Base-by-base conservation (phyloP, 352 stramenopile genomes). In the Phytophthora sansomeana region DNA sequence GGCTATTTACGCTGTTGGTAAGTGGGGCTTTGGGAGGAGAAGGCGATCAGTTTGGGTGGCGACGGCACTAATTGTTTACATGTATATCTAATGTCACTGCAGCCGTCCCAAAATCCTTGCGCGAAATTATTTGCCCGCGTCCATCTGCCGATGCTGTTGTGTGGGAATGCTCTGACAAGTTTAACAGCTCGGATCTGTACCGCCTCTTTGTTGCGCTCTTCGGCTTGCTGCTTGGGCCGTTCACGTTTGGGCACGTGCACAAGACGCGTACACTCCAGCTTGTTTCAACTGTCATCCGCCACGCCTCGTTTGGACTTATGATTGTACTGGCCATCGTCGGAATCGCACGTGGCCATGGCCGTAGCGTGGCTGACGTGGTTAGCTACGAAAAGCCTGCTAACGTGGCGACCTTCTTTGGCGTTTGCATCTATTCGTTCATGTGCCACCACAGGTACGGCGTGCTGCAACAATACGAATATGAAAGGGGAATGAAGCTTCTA, bases 401-500 rank as follows among this genome's bases (percentile, higher is more conserved):
- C 48, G 77, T 96, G 52, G 72, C 85, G 35, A 92, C 81, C 10
- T 92, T 96, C 68, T 96, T 95, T 59, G 88, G 88, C 33, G 85
- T 94, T 17, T 94, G 83, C 70, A 96, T 96, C 58, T 96, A 96
- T 66, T 95, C 88, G 32, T 96, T 96, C 81, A 96, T 96, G 88
- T 96, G 88, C 64, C 88, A 96, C 60, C 88, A 96, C 78, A 95
- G 86, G 86, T 94, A 69, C 11, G 28, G 11, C 24, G 19, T 10
- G 8, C 19, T 47, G 16, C 13, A 51, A 11, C 16, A 8, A 33
- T 13, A 46, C 30, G 42, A 14, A 17, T 11, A 2, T 48, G 13
- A 17, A 8, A 11, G 9, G 33, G 39, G 19, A 64, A 44, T 58
- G 21, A 19, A 26, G 11, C 8, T 28, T 14, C 24, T 44, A 11